Conservation (phyloP, 73 alveolate genomes). For the Paramecium bursaria region DNA sequence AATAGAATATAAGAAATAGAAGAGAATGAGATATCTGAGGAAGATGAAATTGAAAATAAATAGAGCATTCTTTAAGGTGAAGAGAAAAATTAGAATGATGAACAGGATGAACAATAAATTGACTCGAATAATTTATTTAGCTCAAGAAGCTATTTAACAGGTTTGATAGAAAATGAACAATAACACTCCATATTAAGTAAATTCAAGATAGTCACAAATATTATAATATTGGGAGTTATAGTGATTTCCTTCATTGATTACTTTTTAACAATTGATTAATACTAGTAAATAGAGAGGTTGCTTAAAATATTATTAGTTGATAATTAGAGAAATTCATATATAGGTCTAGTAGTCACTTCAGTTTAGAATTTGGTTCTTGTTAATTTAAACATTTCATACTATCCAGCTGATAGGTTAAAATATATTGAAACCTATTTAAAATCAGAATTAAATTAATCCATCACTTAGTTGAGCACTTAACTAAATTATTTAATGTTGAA, state of each 20-base stretch:
- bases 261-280: constrained; percentile 12
- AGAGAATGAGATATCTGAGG: constrained; percentile 33
- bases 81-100: background rate
- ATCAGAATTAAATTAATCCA: constrained; percentile 8
- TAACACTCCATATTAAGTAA: background rate
- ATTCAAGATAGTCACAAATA: constrained; percentile 17
- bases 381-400: no score
- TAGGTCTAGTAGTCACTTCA: no score
- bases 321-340: no score
- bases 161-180: background rate
- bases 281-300: no score
- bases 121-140: constrained; percentile 37
- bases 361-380: no score
- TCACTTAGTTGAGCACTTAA: background rate
- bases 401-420: background rate
- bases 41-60: constrained; percentile 37
- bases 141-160: constrained; percentile 19
- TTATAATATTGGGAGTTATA: background rate
- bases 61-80: constrained; percentile 30
- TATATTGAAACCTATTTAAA: background rate
- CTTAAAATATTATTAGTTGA: no score
- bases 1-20: constrained; percentile 49
- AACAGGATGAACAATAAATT: no score
- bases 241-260: constrained; percentile 26
- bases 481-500: background rate